These are phyloP conservation scores for Yamadazyma scolyti DNA, from an alignment of 805 yeast genomes.

Conservation along the genomic window DNA sequence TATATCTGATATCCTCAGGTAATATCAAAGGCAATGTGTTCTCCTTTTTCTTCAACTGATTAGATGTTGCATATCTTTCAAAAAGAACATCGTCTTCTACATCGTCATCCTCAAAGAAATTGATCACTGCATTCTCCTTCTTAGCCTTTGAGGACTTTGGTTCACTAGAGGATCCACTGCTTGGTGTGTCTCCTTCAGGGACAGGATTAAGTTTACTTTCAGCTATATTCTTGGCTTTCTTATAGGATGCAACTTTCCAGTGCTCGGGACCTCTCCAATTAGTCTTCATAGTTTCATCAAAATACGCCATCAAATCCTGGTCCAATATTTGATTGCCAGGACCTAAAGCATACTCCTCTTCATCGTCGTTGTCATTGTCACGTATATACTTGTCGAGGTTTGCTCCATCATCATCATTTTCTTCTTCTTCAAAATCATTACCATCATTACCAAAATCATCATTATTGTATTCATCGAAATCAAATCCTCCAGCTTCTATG, in stretches of 20 bases:
- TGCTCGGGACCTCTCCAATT: slow-evolving; percentile 92
- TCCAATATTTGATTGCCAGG: slow-evolving; percentile 37
- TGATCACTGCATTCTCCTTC: slow-evolving; percentile 21
- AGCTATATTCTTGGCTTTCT: slow-evolving; percentile 33
- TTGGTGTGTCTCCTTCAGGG: slow-evolving; percentile 4
- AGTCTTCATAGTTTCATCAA: slow-evolving; percentile 64
- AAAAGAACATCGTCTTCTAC: slow-evolving; percentile 31
- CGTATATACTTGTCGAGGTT: too few relatives aligned
- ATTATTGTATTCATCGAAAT: slow-evolving; percentile 8
- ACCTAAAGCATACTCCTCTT: slow-evolving; percentile 10
- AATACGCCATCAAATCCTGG: slow-evolving; percentile 71
- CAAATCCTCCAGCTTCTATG: slow-evolving; percentile 10
- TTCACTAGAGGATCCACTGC: background rate
- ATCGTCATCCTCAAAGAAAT: slow-evolving; percentile 30
- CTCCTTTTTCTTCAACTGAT: slow-evolving; percentile 11
- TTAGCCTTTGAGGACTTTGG: background rate
- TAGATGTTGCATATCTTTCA: slow-evolving; percentile 24
- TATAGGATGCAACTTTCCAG: slow-evolving; percentile 75
- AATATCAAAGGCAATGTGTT: slow-evolving; percentile 37
- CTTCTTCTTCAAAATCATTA: slow-evolving; percentile 13
- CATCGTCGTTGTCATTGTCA: slow-evolving; percentile 7
- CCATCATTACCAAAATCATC: slow-evolving; percentile 14
- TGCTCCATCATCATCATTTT: slow-evolving; percentile 8
- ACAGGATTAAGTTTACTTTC: slow-evolving; percentile 3
- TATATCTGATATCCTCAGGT: slow-evolving; percentile 73